A percentile compares a stretch with the other conserved stretches of the same genome.
phyloP scores from a whole-genome alignment of 306 rosid genomes.

The Castanea sativa region DNA sequence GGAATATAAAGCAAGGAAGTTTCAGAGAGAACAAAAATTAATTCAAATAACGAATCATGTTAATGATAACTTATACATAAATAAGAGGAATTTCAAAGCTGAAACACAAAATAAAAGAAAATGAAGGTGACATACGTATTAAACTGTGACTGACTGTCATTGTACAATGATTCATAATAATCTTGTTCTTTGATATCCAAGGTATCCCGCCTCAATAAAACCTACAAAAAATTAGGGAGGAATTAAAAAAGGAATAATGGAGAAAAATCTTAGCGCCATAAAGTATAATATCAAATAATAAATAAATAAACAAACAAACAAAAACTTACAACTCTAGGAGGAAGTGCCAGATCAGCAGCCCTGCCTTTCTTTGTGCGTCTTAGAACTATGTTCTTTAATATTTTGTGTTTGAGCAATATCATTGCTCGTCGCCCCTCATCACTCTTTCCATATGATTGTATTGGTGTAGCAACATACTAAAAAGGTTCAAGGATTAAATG shows the following conservation, averaged over 20 bases:
- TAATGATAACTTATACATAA: too few species aligned
- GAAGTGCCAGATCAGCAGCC: constrained; percentile 94
- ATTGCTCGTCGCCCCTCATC: constrained; percentile 57
- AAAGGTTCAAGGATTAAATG: constrained; percentile 24
- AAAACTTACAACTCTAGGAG: constrained; percentile 84
- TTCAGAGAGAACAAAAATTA: neutral
- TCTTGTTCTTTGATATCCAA: constrained; percentile 78
- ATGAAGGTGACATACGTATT: constrained; percentile 58
- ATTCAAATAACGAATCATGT: neutral
- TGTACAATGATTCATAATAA: constrained; percentile 83
- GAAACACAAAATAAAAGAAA: constrained; percentile 1
- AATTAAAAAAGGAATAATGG: constrained; percentile 6
- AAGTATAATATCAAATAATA: neutral
- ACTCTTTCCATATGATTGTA: constrained; percentile 39
- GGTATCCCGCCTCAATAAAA: constrained; percentile 71
- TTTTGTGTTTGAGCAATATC: constrained; percentile 72
- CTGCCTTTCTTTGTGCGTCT: constrained; percentile 91
- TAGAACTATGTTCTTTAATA: constrained; percentile 64
- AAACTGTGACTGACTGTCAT: constrained; percentile 78
- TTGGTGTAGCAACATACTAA: constrained; percentile 68
- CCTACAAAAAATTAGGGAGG: constrained; percentile 39
- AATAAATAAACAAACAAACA: neutral
- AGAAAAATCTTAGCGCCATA: neutral
- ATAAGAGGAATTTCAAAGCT: neutral
- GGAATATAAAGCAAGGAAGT: too few species aligned